Percentiles rank a stretch among this genome's conserved stretches.
phyloP scores from a whole-genome alignment of 306 rosid species.

The Vachellia pachyceras region DNA sequence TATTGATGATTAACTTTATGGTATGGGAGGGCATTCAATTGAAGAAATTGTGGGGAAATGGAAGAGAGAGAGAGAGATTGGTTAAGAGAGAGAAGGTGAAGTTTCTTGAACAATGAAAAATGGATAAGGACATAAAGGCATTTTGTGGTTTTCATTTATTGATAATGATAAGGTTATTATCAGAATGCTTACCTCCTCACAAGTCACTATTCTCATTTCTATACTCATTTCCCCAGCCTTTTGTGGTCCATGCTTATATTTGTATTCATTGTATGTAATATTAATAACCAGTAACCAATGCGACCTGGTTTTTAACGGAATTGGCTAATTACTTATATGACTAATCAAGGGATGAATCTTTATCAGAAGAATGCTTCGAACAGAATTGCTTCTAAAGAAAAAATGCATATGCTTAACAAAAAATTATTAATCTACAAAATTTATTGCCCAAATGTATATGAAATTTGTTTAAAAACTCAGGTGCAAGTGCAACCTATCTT shows the following conservation, averaged over 20 bases:
- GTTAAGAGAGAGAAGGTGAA: background rate
- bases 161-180: conserved; percentile 12
- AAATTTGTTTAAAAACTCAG: too few species aligned
- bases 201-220: background rate
- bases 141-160: conserved; percentile 30
- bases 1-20: background rate
- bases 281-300: too few species aligned
- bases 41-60: background rate
- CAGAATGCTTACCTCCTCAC: background rate
- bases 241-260: background rate
- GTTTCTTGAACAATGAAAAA: background rate
- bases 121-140: conserved; percentile 10
- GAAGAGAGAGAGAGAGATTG: background rate
- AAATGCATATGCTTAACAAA: too few species aligned
- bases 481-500: too few species aligned
- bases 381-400: too few species aligned
- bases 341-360: too few species aligned
- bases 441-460: too few species aligned
- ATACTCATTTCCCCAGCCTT: background rate
- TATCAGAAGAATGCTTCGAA: too few species aligned
- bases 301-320: too few species aligned
- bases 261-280: too few species aligned
- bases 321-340: too few species aligned
- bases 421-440: too few species aligned
- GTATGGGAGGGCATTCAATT: background rate